Conservation (phyloP, 129 eudicot genomes). For the Flaveria bidentis region DNA sequence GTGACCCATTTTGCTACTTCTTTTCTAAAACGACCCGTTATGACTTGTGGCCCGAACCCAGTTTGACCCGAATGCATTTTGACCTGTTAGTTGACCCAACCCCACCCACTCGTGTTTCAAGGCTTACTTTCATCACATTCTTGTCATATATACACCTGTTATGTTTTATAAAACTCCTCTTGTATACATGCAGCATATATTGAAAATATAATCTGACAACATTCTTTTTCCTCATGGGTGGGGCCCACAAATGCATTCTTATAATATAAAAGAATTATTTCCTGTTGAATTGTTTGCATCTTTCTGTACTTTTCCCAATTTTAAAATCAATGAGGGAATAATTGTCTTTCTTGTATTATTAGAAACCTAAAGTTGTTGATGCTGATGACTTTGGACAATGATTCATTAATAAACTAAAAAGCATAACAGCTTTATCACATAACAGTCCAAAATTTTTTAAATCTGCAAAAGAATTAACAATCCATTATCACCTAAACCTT, state of each 20-base stretch:
- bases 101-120: neutral
- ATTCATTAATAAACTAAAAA: conserved; percentile 29
- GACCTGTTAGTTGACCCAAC: neutral
- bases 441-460: conserved; percentile 22
- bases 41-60: too few species aligned
- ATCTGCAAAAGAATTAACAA: conserved; percentile 28
- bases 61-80: neutral
- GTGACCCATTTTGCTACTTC: too few species aligned
- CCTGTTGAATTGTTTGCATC: conserved; percentile 30
- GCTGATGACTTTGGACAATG: conserved; percentile 25
- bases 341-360: conserved; percentile 34
- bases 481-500: conserved; percentile 21
- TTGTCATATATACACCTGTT: conserved; percentile 25
- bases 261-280: conserved; percentile 12
- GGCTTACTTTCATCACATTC: neutral
- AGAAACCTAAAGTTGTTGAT: conserved; percentile 13
- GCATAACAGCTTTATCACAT: conserved; percentile 40
- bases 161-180: conserved; percentile 16
- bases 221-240: conserved; percentile 35
- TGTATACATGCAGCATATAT: conserved; percentile 13
- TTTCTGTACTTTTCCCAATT: conserved; percentile 25
- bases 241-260: conserved; percentile 31
- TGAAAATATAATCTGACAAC: conserved; percentile 31
- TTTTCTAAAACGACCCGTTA: too few species aligned
- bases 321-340: conserved; percentile 35